Percentiles rank a stretch among this genome's conserved stretches.
Evolutionary conservation across 805 yeast genomes (phyloP).

Genomic region (Jamesozyma rosinii): DNA sequence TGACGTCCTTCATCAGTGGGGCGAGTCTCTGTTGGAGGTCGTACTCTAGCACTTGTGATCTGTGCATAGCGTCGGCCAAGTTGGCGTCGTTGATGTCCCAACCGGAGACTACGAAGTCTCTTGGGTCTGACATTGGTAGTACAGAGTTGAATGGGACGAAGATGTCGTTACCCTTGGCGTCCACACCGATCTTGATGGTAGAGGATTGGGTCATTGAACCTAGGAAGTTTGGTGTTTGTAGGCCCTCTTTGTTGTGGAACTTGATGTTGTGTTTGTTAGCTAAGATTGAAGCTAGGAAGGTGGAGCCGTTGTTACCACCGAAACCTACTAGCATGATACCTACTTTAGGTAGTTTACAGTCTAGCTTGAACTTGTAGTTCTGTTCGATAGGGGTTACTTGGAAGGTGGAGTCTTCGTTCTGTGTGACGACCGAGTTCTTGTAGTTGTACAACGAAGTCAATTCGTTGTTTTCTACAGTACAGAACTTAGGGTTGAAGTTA

Average conservation of each 20-base stretch:
- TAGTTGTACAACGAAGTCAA: slow-evolving; percentile 8
- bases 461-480: slow-evolving; percentile 3
- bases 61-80: slow-evolving; percentile 67
- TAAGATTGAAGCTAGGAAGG: slow-evolving; percentile 72
- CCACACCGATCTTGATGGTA: slow-evolving; percentile 83
- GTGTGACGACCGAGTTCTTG: slow-evolving; percentile 37
- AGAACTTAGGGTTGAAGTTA: slow-evolving; percentile 5
- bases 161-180: slow-evolving; percentile 70
- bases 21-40: slow-evolving; percentile 71
- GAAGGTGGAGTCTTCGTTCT: slow-evolving; percentile 40
- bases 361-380: slow-evolving; percentile 80
- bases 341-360: slow-evolving; percentile 69
- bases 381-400: slow-evolving; percentile 60
- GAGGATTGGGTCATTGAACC: slow-evolving; percentile 94
- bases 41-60: slow-evolving; percentile 80
- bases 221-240: slow-evolving; percentile 62
- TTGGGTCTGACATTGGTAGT: slow-evolving; percentile 83
- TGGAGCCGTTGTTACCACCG: slow-evolving; percentile 95
- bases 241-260: slow-evolving; percentile 75
- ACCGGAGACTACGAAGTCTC: slow-evolving; percentile 82
- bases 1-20: slow-evolving; percentile 49
- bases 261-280: slow-evolving; percentile 74
- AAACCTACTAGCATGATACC: slow-evolving; percentile 89
- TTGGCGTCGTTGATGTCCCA: slow-evolving; percentile 83
- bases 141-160: slow-evolving; percentile 87